Base-by-base conservation (phyloP, 441 rosid species). In the Erodium chrysanthum region DNA sequence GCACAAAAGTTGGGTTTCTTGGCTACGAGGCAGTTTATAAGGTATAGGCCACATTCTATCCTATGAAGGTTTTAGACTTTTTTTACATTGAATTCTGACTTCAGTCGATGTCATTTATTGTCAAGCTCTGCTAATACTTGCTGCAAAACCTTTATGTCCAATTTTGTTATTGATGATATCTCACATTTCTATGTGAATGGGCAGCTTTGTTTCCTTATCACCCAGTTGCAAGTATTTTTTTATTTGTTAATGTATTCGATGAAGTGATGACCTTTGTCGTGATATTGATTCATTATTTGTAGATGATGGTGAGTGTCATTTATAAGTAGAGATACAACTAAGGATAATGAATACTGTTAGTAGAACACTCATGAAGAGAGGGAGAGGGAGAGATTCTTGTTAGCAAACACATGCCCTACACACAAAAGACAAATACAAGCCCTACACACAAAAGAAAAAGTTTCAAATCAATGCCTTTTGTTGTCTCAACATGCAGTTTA, bases 21-120 rank as follows among this genome's bases (percentile, higher is more conserved):
- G 99, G 97, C 54, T 94, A 82, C 80, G 91, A 79, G 79, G 90
- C 97, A 72, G 92, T 76, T 79, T 91, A 86, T 71, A 81, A 88
- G 96, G 99, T 91, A 85, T 68, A 21, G 56, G 17, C 72, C 61
- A 20, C 40, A 52, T 79, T 67, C 54, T 1, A 69, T 69, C 18
- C 29, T 22, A 23, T 60, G 40, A 18, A 58, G 44, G 66, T 58
- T 42, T 22, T 59, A 22, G 58, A 37, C 56, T 31, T 7, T 56
- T 56, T 54, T 65, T 17, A 14, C 12, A 46, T 46, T 46, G 17
- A 46, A 46, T 18, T 22, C 35, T 67, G 58, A 69, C 44, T 61
- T 70, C 63, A 27, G 8, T 50, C 52, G 66, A 68, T 46, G 65
- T 42, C 62, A 44, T 68, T 73, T 25, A 61, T 8, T 35, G 54